Evolutionary conservation across 352 stramenopile species (phyloP).

Genomic region (Globisporangium nunn): DNA sequence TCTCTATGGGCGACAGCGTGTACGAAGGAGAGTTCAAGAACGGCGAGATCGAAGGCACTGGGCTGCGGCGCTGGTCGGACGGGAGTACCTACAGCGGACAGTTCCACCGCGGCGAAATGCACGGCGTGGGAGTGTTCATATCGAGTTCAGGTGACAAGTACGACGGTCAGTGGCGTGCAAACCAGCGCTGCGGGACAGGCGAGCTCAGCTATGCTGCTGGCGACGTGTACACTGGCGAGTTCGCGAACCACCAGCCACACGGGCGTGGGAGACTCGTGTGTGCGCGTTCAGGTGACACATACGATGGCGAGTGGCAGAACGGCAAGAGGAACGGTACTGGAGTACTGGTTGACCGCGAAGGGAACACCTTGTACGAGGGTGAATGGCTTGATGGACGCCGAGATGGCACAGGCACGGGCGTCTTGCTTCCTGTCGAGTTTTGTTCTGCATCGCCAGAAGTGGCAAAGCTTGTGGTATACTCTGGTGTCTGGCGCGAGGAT

Average conservation of each 20-base stretch:
- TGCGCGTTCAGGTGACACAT: constrained; percentile 13
- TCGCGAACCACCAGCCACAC: constrained; percentile 32
- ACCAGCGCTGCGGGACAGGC: constrained; percentile 34
- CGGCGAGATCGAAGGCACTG: constrained; percentile 56
- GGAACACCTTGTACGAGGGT: constrained; percentile 32
- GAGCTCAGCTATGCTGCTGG: constrained; percentile 24
- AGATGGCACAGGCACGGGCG: constrained; percentile 16
- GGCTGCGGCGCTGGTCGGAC: constrained; percentile 43
- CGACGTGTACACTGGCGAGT: constrained; percentile 37
- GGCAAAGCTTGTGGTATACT: constrained; percentile 11
- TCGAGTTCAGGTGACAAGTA: constrained; percentile 36
- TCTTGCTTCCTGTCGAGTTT: constrained; percentile 2
- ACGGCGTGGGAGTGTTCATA: constrained; percentile 46
- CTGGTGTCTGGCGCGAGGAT: constrained; percentile 15
- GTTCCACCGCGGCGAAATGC: constrained; percentile 40
- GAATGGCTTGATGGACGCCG: constrained; percentile 29
- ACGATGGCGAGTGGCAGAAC: constrained; percentile 36
- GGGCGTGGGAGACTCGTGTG: constrained; percentile 28
- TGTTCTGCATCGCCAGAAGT: no score
- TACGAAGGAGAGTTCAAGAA: constrained; percentile 54
- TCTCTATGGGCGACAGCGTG: constrained; percentile 17
- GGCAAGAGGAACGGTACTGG: constrained; percentile 21
- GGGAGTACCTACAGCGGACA: constrained; percentile 53
- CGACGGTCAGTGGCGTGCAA: constrained; percentile 44
- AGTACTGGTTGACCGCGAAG: constrained; percentile 11